Conservation (phyloP, 768 basidiomycete species). For the Roridomyces roridus region DNA sequence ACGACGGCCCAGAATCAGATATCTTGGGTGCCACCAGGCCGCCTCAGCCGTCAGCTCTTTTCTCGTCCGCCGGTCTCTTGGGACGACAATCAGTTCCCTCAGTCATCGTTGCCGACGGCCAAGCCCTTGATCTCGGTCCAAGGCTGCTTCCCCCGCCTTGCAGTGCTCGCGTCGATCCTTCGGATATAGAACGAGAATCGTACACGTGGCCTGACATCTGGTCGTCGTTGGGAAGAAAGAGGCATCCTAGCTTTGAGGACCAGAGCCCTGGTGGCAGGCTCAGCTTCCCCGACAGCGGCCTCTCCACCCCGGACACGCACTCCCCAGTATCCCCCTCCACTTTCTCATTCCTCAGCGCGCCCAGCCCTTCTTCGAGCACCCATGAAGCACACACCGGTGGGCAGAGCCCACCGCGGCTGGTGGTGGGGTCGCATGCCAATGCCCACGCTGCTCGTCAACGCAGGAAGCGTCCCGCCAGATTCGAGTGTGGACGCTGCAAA, state of each 20-base stretch:
- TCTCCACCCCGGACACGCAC: neutral
- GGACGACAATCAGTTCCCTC: no score
- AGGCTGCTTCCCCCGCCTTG: neutral
- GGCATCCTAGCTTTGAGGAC: neutral
- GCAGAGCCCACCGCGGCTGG: neutral
- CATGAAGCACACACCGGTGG: neutral
- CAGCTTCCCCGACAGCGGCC: neutral
- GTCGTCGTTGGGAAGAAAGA: no score
- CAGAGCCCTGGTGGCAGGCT: neutral
- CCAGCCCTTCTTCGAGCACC: neutral
- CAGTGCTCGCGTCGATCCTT: neutral
- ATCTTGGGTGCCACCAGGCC: no score
- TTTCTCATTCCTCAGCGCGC: neutral
- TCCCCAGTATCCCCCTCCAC: neutral
- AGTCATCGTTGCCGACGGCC: no score
- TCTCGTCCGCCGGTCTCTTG: no score
- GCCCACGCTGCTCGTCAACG: slow-evolving; percentile 3
- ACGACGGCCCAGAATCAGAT: no score
- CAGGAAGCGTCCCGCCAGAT: neutral
- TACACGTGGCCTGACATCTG: neutral
- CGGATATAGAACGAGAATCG: neutral
- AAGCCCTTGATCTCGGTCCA: no score
- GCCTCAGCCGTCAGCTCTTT: no score
- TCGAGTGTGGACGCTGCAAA: neutral
- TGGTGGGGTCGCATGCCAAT: neutral